Conservation (phyloP, 495 filamentous ascomycete genomes). For the Penicillium simplicissimum region DNA sequence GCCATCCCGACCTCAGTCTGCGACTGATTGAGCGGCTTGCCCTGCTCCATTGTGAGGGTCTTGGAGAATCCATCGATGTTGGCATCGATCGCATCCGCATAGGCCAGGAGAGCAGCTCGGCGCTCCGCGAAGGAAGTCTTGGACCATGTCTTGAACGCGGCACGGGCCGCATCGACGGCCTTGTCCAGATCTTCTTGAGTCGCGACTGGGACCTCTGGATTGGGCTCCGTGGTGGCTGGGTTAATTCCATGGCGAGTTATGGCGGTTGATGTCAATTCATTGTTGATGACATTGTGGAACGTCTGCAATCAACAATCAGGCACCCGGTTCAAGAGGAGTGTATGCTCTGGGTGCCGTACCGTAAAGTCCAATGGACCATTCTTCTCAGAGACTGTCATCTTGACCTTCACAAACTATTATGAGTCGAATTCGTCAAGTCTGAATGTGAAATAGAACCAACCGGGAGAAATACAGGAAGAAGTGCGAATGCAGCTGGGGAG, state of each 20-base stretch:
- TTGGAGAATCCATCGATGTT: slow-evolving; percentile 48
- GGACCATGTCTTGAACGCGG: slow-evolving; percentile 55
- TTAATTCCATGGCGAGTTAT: slow-evolving; percentile 46
- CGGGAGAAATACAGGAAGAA: neutral
- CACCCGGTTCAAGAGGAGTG: neutral
- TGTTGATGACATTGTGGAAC: slow-evolving; percentile 43
- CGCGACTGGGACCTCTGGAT: slow-evolving; percentile 56
- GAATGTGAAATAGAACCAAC: neutral
- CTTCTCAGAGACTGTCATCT: neutral
- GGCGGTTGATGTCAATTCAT: slow-evolving; percentile 31
- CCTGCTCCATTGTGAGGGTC: slow-evolving; percentile 56
- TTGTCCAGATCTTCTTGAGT: slow-evolving; percentile 55
- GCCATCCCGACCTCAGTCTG: slow-evolving; percentile 30
- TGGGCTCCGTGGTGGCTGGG: slow-evolving; percentile 49
- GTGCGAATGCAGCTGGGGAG: neutral
- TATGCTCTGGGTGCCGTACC: neutral
- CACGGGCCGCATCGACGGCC: slow-evolving; percentile 48
- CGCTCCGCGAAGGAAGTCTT: slow-evolving; percentile 54
- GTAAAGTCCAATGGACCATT: slow-evolving; percentile 1
- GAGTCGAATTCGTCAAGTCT: neutral
- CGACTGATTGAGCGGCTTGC: slow-evolving; percentile 50
- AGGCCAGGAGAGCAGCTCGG: slow-evolving; percentile 53
- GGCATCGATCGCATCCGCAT: slow-evolving; percentile 48
- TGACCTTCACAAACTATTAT: neutral
- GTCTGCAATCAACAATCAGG: slow-evolving; percentile 14